Conservation (phyloP, 345 rosid genomes). For the Gossypioides kirkii region DNA sequence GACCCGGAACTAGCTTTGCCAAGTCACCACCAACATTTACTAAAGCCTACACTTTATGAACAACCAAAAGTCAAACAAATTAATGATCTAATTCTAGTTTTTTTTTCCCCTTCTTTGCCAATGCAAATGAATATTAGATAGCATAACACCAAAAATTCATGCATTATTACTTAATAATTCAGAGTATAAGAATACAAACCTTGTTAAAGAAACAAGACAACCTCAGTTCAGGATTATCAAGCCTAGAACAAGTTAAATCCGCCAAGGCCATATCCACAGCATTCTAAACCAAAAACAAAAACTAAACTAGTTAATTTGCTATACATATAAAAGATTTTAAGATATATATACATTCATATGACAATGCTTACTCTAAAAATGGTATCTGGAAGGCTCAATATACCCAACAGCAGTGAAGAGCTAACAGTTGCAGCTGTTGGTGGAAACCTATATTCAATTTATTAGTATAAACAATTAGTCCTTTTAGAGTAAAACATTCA, state of each 20-base stretch:
- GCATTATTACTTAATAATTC: not conserved
- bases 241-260: conserved; percentile 59
- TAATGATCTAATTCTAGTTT: not conserved
- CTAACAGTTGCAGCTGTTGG: conserved; percentile 97
- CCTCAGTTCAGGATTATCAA: conserved; percentile 58
- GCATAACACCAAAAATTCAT: not conserved
- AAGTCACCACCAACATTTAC: conserved; percentile 90
- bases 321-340: not conserved
- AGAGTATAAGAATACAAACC: conserved; percentile 34
- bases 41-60: conserved; percentile 54
- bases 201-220: conserved; percentile 67
- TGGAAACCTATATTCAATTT: conserved; percentile 52
- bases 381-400: conserved; percentile 86
- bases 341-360: not conserved
- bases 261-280: conserved; percentile 95
- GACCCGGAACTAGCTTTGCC: conserved; percentile 83
- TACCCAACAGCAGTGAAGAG: conserved; percentile 89
- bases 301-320: too few relatives aligned
- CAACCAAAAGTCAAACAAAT: not conserved
- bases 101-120: not conserved
- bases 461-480: not conserved
- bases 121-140: not conserved
- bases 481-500: not conserved
- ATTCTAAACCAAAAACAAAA: conserved; percentile 38
- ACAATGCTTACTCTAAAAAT: conserved; percentile 56